Percentiles rank a stretch among this genome's conserved stretches.
phyloP scores from a whole-genome alignment of 208 protist genomes.

The Crithidia thermophila region DNA sequence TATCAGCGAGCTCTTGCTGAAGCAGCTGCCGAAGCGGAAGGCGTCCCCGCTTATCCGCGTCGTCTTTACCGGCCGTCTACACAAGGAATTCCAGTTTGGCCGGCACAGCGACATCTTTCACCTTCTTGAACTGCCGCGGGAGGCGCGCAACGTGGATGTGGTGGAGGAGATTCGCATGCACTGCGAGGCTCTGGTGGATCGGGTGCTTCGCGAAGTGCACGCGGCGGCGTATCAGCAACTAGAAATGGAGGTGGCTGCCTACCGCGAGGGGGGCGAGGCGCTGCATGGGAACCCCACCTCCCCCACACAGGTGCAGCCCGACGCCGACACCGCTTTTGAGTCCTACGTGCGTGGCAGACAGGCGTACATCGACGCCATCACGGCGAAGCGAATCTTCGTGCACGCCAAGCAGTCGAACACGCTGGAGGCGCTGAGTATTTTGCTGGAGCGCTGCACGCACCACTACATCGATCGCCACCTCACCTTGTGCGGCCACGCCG shows the following conservation, averaged over 20 bases:
- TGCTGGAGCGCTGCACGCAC: conserved; percentile 70
- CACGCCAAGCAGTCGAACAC: conserved; percentile 72
- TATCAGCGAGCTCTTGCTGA: conserved; percentile 63
- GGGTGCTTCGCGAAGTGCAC: conserved; percentile 53
- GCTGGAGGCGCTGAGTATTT: conserved; percentile 70
- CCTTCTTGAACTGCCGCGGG: conserved; percentile 61
- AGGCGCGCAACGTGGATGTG: conserved; percentile 47
- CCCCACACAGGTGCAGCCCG: background rate
- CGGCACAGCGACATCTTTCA: conserved; percentile 70
- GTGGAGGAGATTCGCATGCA: conserved; percentile 70
- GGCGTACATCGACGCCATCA: conserved; percentile 32
- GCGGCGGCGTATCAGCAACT: conserved; percentile 21
- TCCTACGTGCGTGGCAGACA: conserved; percentile 18
- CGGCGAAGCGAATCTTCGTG: conserved; percentile 64
- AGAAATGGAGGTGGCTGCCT: conserved; percentile 24
- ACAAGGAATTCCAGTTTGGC: conserved; percentile 47
- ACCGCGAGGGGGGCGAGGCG: conserved; percentile 13
- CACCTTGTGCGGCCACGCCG: conserved; percentile 57
- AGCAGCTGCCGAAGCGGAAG: conserved; percentile 69
- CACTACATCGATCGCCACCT: conserved; percentile 55
- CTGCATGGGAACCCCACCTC: background rate
- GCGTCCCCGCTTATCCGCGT: conserved; percentile 71
- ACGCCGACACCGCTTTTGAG: conserved; percentile 4
- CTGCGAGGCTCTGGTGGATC: conserved; percentile 69
- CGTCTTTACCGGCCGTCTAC: conserved; percentile 71